Evolutionary conservation across 176 grass and related monocot species (phyloP), one percentile per base, ranked within the genome.

Genomic region (Zoysia japonica): DNA sequence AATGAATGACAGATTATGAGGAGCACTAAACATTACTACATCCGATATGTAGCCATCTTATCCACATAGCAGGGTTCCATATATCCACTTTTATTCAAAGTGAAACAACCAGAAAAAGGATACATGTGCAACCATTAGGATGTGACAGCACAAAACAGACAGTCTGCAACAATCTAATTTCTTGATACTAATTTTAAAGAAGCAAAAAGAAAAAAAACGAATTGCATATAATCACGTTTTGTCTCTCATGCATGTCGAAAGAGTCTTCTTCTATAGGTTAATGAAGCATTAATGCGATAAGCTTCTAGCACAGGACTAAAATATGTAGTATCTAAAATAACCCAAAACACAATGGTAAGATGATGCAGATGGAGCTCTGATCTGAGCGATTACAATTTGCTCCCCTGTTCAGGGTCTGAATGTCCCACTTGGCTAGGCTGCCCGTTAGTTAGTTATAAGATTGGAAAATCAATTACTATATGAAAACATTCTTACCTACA

Each of bases 401-500:
- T 28, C 28, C 28, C 28, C 28, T 28, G 28, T 28, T 28, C 28
- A 28, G 28, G 28, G 28, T 28, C 28, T 28, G 28, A 28, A 28
- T 28, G 28, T 28, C 28, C 28, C 28, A 28, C 28, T 28, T 28
- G 28, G 28, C 28, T 28, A 28, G 28, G 28, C 28, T 28, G 28
- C 28, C 28, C 28, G 0, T 28, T 28, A 28, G 28, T 28, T 28
- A 28, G 28, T 28, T 28, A 28, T 28, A 28, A 28, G 28, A 28
- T 28, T 28, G 28, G 28, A 28, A 28, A 28, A 28, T 28, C 28
- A 28, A 28, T 28, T 28, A 28, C 28, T 28, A 28, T 28, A 28
- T 28, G 28, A 28, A 28, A 28, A 70, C 42, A 73, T 81, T 3
- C 16, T 65, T 81, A 92, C 90, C 90, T 84, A 92, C 84, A 80